Percentiles rank a stretch among this genome's conserved stretches.
phyloP scores from a whole-genome alignment of 2,329 filamentous ascomycete genomes.

The Orbilia quercus region DNA sequence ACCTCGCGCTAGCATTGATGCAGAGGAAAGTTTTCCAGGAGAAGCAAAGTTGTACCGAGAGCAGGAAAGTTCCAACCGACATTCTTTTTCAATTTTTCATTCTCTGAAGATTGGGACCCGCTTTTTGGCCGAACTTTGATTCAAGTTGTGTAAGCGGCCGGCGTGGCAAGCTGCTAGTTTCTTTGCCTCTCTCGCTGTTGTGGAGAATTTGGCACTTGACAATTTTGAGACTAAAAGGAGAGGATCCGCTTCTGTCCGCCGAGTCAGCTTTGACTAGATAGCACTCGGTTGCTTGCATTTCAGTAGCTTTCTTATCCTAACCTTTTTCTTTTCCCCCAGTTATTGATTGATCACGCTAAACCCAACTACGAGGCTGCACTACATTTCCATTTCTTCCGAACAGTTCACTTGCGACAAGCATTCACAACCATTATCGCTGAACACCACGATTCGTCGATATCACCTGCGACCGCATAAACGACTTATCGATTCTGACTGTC shows the following conservation, averaged over 20 bases:
- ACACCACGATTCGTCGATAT: conserved; percentile 14
- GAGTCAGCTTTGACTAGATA: conserved; percentile 36
- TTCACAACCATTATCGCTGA: not conserved
- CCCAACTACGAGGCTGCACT: conserved; percentile 7
- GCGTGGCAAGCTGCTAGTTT: conserved; percentile 32
- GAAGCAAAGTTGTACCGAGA: conserved; percentile 24
- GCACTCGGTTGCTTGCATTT: conserved; percentile 23
- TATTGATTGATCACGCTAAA: conserved; percentile 44
- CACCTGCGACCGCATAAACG: not conserved
- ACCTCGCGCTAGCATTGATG: no score
- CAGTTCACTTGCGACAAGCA: conserved; percentile 32
- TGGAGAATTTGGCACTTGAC: conserved; percentile 33
- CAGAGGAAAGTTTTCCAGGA: conserved; percentile 19
- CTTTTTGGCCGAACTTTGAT: conserved; percentile 41
- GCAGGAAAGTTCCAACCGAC: conserved; percentile 33
- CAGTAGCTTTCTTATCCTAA: conserved; percentile 1
- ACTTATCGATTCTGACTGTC: no score
- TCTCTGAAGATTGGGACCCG: not conserved
- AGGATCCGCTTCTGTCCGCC: conserved; percentile 56
- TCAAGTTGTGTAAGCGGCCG: conserved; percentile 30
- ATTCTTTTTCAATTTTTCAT: conserved; percentile 1
- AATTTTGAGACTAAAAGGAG: conserved; percentile 57
- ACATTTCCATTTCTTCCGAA: conserved; percentile 20
- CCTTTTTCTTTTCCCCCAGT: conserved; percentile 13
- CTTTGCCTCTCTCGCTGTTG: conserved; percentile 23